phyloP scores from a whole-genome alignment of 164 flowering plant species.

The Echeveria elegans region DNA sequence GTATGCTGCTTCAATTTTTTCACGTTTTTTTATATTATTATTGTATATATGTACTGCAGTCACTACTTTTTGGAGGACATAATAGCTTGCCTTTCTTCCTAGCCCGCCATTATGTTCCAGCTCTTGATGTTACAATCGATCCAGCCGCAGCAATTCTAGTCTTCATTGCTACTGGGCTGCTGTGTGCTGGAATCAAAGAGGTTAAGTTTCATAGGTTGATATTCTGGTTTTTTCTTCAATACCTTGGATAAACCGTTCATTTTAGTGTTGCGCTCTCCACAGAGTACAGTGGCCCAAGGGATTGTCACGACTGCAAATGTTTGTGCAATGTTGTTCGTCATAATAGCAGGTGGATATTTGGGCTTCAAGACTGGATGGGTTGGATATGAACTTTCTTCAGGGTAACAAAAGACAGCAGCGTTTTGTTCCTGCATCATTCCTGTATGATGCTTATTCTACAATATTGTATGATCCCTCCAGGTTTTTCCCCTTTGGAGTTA shows the following conservation, averaged over 20 bases:
- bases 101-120: conserved; percentile 64
- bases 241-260: neutral
- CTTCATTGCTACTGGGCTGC: conserved; percentile 58
- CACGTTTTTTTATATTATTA: neutral
- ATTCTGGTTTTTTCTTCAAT: neutral
- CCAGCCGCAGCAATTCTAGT: conserved; percentile 92
- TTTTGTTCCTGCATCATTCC: neutral
- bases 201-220: conserved; percentile 22
- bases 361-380: conserved; percentile 85
- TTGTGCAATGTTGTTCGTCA: conserved; percentile 77
- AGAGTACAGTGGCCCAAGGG: conserved; percentile 79
- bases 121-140: conserved; percentile 72
- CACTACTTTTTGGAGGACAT: conserved; percentile 74
- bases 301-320: conserved; percentile 72
- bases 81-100: conserved; percentile 61
- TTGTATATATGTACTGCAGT: conserved; percentile 27
- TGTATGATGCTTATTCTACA: neutral
- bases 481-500: conserved; percentile 79
- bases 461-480: conserved; percentile 20
- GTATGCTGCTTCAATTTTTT: neutral
- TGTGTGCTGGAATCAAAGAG: conserved; percentile 94
- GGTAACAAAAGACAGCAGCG: conserved; percentile 34
- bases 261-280: conserved; percentile 10
- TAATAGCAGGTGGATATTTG: conserved; percentile 76
- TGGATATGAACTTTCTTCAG: conserved; percentile 75